Evolutionary conservation across 2,329 filamentous ascomycete genomes (phyloP), one percentile per base, ranked within the genome.

Genomic region (Trichoderma harzianum): DNA sequence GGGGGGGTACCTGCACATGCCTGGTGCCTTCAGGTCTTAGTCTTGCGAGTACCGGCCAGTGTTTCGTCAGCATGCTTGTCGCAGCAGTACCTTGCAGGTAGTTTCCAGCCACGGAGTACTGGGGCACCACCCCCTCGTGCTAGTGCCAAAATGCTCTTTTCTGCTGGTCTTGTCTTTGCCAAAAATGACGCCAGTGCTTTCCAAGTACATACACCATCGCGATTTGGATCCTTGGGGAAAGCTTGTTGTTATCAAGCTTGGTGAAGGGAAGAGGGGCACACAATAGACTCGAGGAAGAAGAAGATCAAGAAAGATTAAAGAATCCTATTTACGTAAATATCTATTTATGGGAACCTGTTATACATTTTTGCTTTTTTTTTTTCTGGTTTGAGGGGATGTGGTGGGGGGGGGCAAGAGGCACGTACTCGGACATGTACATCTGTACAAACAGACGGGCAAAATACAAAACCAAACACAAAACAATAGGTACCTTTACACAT

Each of bases 1-100:
- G 64, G 32, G 64, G 64, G 64, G 64, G 18, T 47, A 68, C 65
- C 65, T 68, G 65, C 65, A 68, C 65, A 47, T 68, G 53, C 36
- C 65, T 24, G 36, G 34, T 36, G 34, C 34, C 30, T 32, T 43
- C 18, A n/a, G 39, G 16, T n/a, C 11, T 30, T 51, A 21, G 43
- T 51, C 43, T 21, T 51, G 43, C 57, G 64, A 30, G 64, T 67
- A 67, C 51, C 64, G 64, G 51, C 51, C 64, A 26, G 61, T 30
- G 64, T 57, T 67, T 67, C 64, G 64, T 67, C 64, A 67, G 64
- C 64, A 53, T 7, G 43, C 30, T 11, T 14, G 63, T 55, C 43
- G 63, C 47, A 32, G 30, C 63, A 55, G 64, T 57, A 67, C 64
- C 64, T 67, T 67, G 64, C 64, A 67, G 64, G 32, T 57, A 67